These are phyloP conservation scores for Pythium sp. DNA, from an alignment of 352 stramenopile genomes.

Conservation along the genomic window DNA sequence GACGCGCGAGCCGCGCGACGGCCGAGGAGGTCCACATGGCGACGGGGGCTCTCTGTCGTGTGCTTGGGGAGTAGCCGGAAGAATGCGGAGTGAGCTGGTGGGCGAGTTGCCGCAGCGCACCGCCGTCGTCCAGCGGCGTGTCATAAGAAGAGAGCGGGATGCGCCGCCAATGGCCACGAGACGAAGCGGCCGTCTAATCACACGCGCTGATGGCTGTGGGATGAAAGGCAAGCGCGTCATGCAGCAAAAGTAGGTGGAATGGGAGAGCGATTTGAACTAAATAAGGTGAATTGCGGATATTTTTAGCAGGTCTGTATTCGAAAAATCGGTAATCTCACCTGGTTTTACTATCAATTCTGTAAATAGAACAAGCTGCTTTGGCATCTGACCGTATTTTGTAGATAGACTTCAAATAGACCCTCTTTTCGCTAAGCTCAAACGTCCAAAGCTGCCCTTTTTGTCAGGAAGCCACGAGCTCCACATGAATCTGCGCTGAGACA, in stretches of 20 bases:
- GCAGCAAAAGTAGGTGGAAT: neutral
- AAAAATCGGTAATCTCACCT: neutral
- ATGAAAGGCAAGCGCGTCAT: neutral
- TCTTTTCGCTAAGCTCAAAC: neutral
- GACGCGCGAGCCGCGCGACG: constrained; percentile 12
- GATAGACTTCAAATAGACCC: neutral
- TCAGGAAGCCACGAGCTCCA: neutral
- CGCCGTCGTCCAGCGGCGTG: neutral
- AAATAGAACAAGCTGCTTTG: neutral
- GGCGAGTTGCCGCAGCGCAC: neutral
- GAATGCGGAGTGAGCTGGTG: constrained; percentile 9
- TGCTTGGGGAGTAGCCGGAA: neutral
- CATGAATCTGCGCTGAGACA: constrained; percentile 1
- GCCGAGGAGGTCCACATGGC: constrained; percentile 14
- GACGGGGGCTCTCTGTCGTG: neutral
- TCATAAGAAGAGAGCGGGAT: constrained; percentile 7
- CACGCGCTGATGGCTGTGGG: constrained; percentile 7
- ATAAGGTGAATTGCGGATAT: neutral
- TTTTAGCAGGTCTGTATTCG: neutral
- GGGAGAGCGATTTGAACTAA: neutral
- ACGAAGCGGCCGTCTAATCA: constrained; percentile 11
- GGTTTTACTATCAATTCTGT: neutral
- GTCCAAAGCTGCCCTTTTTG: neutral
- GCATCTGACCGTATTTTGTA: neutral
- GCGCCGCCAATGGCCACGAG: neutral